phyloP scores from a whole-genome alignment of 768 basidiomycete species.

The Strobilomyces dryophilus region DNA sequence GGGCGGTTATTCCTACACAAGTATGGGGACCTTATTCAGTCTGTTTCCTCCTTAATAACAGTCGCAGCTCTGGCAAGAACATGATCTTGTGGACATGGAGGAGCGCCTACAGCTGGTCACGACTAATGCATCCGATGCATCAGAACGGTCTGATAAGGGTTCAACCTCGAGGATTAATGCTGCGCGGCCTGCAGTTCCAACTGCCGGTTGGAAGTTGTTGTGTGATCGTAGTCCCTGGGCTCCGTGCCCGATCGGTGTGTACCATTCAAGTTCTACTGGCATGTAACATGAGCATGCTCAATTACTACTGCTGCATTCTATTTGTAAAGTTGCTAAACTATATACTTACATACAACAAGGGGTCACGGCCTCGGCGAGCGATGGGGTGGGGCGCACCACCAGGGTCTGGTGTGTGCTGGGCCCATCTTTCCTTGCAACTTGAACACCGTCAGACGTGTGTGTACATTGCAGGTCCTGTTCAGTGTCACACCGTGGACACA shows the following conservation, averaged over 20 bases:
- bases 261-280: slow-evolving; percentile 11
- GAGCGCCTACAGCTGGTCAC: slow-evolving; percentile 43
- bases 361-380: too few species aligned
- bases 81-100: slow-evolving; percentile 53
- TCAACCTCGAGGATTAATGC: neutral
- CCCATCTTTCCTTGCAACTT: too few species aligned
- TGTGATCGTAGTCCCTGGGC: slow-evolving; percentile 47
- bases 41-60: neutral
- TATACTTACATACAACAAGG: too few species aligned
- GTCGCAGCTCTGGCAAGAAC: slow-evolving; percentile 47
- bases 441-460: too few species aligned
- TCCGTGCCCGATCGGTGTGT: slow-evolving; percentile 67
- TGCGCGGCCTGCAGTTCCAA: neutral
- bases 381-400: too few species aligned
- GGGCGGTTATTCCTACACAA: slow-evolving; percentile 4
- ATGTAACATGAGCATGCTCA: neutral
- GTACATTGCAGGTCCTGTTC: too few species aligned
- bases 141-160: neutral
- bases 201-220: slow-evolving; percentile 53
- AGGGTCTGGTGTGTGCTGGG: too few species aligned
- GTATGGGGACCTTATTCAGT: slow-evolving; percentile 10
- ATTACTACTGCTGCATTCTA: too few species aligned
- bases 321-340: too few species aligned
- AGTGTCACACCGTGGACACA: too few species aligned
- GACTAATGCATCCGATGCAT: slow-evolving; percentile 9